phyloP scores from a whole-genome alignment of 2,329 filamentous ascomycete genomes.

The Sclerotinia subarctica region DNA sequence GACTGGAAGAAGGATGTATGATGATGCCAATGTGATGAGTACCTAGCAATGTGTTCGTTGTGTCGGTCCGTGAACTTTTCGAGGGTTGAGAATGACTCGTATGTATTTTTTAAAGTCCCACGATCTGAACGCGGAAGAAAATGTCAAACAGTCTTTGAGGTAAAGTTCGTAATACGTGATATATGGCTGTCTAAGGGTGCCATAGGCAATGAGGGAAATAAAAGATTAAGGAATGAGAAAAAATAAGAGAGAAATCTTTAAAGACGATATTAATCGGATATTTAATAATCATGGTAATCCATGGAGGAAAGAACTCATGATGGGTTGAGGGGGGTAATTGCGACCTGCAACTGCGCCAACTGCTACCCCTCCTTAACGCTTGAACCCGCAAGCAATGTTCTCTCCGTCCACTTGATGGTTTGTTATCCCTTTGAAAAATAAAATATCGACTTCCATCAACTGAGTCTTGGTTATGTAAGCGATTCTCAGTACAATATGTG shows the following conservation, averaged over 20 bases:
- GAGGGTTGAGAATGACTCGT: not conserved
- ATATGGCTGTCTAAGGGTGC: constrained; percentile 11
- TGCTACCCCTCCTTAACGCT: not conserved
- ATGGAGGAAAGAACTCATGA: constrained; percentile 14
- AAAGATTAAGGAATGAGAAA: not conserved
- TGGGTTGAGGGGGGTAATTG: not conserved
- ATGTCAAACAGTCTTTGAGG: constrained; percentile 8
- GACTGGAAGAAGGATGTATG: constrained; percentile 5
- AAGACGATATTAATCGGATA: not conserved
- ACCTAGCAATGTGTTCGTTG: not conserved
- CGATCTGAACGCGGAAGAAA: not conserved
- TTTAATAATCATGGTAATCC: constrained; percentile 1
- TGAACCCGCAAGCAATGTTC: not conserved
- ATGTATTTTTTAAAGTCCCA: constrained; percentile 1
- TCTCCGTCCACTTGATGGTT: not conserved
- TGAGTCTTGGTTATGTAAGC: not conserved
- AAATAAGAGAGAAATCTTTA: not conserved
- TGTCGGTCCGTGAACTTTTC: not conserved
- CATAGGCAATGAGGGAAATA: constrained; percentile 9
- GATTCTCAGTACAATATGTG: not conserved
- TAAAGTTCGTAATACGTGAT: constrained; percentile 11
- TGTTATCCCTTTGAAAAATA: no score
- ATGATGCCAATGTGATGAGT: constrained; percentile 14
- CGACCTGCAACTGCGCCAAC: constrained; percentile 10
- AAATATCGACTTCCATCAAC: not conserved